phyloP scores from a whole-genome alignment of 345 rosid genomes.

The Populus ilicifolia region DNA sequence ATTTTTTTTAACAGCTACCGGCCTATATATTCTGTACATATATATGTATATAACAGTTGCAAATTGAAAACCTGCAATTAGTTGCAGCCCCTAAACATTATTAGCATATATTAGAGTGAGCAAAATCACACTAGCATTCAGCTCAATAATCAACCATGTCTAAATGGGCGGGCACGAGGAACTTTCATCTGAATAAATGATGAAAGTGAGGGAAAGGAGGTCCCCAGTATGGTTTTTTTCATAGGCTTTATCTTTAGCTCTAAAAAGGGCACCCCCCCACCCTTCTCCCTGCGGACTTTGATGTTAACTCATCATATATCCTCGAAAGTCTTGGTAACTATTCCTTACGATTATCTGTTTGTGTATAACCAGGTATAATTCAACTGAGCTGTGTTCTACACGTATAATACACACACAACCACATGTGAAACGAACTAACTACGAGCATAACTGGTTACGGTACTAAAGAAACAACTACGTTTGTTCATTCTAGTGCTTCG shows the following conservation, averaged over 20 bases:
- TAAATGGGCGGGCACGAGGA: slow-evolving; percentile 2
- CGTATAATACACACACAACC: not conserved
- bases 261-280: slow-evolving; percentile 5
- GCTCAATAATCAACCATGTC: not conserved
- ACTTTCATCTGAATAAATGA: slow-evolving; percentile 41
- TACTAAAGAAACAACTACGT: not conserved
- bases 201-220: slow-evolving; percentile 30
- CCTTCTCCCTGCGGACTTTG: slow-evolving; percentile 12
- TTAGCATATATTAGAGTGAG: not conserved
- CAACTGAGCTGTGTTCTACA: not conserved
- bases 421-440: not conserved
- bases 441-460: not conserved
- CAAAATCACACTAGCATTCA: not conserved
- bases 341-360: slow-evolving; percentile 22
- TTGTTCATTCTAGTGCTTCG: not conserved
- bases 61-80: not conserved
- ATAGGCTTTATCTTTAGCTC: slow-evolving; percentile 29
- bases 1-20: not conserved
- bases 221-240: slow-evolving; percentile 27
- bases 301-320: slow-evolving; percentile 38
- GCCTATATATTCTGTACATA: not conserved
- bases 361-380: not conserved
- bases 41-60: not conserved
- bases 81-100: not conserved
- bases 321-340: slow-evolving; percentile 38